These are phyloP conservation scores for Puccinia horiana DNA, from an alignment of 1,284 basidiomycete genomes.

Conservation along the genomic window DNA sequence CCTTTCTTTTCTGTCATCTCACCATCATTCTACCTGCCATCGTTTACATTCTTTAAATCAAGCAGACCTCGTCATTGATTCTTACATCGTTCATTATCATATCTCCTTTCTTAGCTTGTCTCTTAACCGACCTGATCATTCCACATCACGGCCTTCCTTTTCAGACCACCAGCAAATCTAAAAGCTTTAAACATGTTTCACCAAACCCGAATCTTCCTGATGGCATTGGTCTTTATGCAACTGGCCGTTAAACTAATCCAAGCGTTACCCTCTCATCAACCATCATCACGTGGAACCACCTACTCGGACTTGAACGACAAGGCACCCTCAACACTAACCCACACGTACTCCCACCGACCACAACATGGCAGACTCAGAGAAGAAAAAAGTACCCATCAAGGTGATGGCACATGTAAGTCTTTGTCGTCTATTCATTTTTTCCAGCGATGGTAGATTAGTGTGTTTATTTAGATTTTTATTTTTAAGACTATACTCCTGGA, in stretches of 20 bases:
- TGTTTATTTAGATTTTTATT: neutral
- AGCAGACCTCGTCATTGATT: neutral
- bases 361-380: conserved; percentile 7
- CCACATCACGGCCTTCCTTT: neutral
- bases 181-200: neutral
- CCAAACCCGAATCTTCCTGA: conserved; percentile 1
- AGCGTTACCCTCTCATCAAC: conserved; percentile 16
- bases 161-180: neutral
- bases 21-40: neutral
- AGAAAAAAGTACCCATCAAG: neutral
- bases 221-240: conserved; percentile 1
- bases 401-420: conserved; percentile 30
- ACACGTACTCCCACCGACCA: neutral
- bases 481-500: conserved; percentile 63
- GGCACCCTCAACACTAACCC: neutral
- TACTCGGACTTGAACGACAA: neutral
- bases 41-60: conserved; percentile 1
- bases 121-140: neutral
- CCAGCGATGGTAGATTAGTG: neutral
- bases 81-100: neutral
- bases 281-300: neutral
- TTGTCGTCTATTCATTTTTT: neutral
- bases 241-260: neutral
- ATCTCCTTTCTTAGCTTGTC: neutral
- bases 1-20: neutral